A percentile compares a stretch with the other conserved stretches of the same genome.
Evolutionary conservation across 306 rosid species (phyloP).

Genomic region (Vicia faba): DNA sequence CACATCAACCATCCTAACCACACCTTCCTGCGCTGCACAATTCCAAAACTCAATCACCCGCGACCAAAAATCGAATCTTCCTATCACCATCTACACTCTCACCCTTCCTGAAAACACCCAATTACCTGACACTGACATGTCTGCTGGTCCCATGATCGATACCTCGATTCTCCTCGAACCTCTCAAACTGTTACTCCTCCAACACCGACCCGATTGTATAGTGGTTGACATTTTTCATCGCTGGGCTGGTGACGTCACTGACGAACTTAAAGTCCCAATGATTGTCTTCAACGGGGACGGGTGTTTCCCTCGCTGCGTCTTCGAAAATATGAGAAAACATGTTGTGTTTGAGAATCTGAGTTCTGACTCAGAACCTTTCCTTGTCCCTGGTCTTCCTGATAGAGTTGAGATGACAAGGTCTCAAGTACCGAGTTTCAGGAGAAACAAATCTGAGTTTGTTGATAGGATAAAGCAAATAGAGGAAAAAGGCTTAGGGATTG

Average conservation of each 20-base stretch:
- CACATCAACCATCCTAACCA: slow-evolving; percentile 53
- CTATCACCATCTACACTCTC: slow-evolving; percentile 44
- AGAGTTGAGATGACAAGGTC: slow-evolving; percentile 53
- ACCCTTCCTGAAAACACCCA: slow-evolving; percentile 27
- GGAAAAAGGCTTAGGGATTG: slow-evolving; percentile 48
- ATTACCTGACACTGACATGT: slow-evolving; percentile 51
- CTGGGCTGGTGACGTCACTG: slow-evolving; percentile 49
- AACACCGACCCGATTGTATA: slow-evolving; percentile 47
- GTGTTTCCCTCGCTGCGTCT: slow-evolving; percentile 55
- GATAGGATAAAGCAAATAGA: slow-evolving; percentile 29
- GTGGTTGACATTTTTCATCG: slow-evolving; percentile 56
- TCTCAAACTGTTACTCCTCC: slow-evolving; percentile 41
- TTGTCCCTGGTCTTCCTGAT: slow-evolving; percentile 54
- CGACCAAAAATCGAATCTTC: slow-evolving; percentile 45
- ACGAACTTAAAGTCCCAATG: slow-evolving; percentile 41
- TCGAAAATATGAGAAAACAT: slow-evolving; percentile 32
- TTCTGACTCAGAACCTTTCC: slow-evolving; percentile 52
- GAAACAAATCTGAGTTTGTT: slow-evolving; percentile 22
- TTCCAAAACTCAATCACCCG: slow-evolving; percentile 51
- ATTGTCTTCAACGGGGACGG: slow-evolving; percentile 55
- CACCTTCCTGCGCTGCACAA: slow-evolving; percentile 42
- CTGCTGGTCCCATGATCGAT: slow-evolving; percentile 40
- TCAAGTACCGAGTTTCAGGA: slow-evolving; percentile 45
- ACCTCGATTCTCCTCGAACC: slow-evolving; percentile 56
- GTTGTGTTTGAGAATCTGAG: slow-evolving; percentile 36